Evolutionary conservation across 306 rosid species (phyloP).

Genomic region (Fragaria nilgerrensis): DNA sequence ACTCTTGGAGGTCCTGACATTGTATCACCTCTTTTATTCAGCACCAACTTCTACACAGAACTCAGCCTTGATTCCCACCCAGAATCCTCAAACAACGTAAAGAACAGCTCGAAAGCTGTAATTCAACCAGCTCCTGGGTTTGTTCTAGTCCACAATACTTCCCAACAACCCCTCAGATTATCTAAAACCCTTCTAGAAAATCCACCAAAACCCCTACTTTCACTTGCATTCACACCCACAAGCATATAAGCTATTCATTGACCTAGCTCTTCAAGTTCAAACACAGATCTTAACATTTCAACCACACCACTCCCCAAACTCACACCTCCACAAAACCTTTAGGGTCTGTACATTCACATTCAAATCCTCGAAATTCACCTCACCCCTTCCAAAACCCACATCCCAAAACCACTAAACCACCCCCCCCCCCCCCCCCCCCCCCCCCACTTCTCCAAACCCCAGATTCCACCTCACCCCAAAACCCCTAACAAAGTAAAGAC

Average conservation of each 20-base stretch:
- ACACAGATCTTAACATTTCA: constrained; percentile 53
- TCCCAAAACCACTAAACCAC: constrained; percentile 31
- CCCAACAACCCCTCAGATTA: constrained; percentile 12
- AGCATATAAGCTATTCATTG: constrained; percentile 22
- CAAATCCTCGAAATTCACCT: constrained; percentile 23
- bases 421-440: too few relatives aligned
- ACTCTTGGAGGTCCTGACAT: constrained; percentile 83
- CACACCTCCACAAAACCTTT: constrained; percentile 16
- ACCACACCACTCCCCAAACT: constrained; percentile 25
- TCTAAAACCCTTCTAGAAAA: constrained; percentile 25
- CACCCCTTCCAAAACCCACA: constrained; percentile 32
- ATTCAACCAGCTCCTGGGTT: constrained; percentile 19
- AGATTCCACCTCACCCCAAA: constrained; percentile 27
- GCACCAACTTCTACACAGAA: constrained; percentile 8
- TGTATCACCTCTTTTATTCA: constrained; percentile 17
- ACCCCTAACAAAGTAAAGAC: constrained; percentile 18
- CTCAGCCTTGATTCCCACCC: constrained; percentile 1
- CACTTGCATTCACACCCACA: constrained; percentile 10
- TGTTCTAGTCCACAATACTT: constrained; percentile 26
- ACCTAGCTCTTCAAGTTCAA: constrained; percentile 28
- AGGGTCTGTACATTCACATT: constrained; percentile 10
- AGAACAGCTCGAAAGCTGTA: not conserved
- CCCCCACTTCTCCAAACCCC: constrained; percentile 31
- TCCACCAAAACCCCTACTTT: constrained; percentile 27
- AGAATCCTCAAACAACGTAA: not conserved